Percentiles rank a stretch among this genome's conserved stretches.
Conservation (phyloP, 306 rosid genomes). For the Malus sieversii region DNA sequence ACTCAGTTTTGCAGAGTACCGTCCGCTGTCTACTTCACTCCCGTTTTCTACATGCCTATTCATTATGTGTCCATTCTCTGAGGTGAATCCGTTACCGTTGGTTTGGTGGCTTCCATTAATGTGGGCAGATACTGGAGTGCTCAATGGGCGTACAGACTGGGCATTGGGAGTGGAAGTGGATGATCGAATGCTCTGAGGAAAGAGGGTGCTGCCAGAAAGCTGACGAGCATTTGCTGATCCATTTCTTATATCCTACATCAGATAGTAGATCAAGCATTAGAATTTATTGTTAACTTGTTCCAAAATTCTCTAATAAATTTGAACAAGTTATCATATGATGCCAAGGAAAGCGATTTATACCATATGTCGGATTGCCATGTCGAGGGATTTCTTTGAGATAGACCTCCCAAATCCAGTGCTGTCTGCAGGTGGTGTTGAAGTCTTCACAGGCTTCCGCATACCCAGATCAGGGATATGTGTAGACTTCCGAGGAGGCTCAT, state of each 20-base stretch:
- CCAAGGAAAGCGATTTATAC: conserved; percentile 33
- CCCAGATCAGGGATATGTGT: conserved; percentile 49
- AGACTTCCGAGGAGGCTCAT: conserved; percentile 52
- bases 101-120: conserved; percentile 34
- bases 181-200: conserved; percentile 79
- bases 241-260: conserved; percentile 75
- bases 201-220: conserved; percentile 71
- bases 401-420: conserved; percentile 82
- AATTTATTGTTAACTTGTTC: background rate
- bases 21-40: conserved; percentile 41
- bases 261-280: conserved; percentile 7
- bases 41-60: conserved; percentile 34
- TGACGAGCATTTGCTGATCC: conserved; percentile 62
- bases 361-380: conserved; percentile 96
- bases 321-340: background rate
- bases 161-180: conserved; percentile 37
- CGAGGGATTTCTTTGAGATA: conserved; percentile 93
- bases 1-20: conserved; percentile 48
- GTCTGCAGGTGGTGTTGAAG: conserved; percentile 55
- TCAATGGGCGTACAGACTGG: conserved; percentile 44
- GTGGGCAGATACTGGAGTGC: conserved; percentile 32
- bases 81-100: conserved; percentile 32
- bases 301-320: background rate
- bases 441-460: conserved; percentile 61
- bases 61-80: conserved; percentile 34